phyloP scores from a whole-genome alignment of 345 rosid species.

The Nephelium lappaceum region DNA sequence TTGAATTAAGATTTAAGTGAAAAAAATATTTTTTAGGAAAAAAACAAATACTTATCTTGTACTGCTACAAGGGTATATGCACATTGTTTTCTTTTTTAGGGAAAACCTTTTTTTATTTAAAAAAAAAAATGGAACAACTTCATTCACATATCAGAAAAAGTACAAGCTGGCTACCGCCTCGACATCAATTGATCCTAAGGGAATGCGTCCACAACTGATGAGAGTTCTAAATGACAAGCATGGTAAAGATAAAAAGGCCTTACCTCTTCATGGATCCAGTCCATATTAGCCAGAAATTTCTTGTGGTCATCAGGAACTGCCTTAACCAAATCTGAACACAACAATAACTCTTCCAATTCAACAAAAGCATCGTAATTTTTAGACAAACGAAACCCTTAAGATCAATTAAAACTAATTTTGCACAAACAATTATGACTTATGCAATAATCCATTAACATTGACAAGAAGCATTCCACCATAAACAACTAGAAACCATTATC shows the following conservation, averaged over 20 bases:
- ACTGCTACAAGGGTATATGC: background rate
- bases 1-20: too few relatives aligned
- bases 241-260: constrained; percentile 8
- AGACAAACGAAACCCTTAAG: background rate
- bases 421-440: background rate
- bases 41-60: too few relatives aligned
- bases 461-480: background rate
- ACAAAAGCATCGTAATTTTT: background rate
- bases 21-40: too few relatives aligned
- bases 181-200: too few relatives aligned
- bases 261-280: constrained; percentile 93
- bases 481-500: too few relatives aligned
- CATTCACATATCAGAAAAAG: too few relatives aligned
- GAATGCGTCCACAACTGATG: background rate
- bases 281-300: constrained; percentile 76
- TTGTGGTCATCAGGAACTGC: constrained; percentile 85
- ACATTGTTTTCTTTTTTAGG: too few relatives aligned
- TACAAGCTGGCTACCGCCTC: too few relatives aligned
- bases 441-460: background rate
- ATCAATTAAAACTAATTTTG: background rate
- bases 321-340: constrained; percentile 64
- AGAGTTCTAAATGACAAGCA: background rate
- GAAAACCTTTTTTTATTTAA: too few relatives aligned
- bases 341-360: constrained; percentile 3
- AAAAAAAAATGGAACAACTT: too few relatives aligned